phyloP scores from a whole-genome alignment of 208 protist species.

The Leishmania tropica region DNA sequence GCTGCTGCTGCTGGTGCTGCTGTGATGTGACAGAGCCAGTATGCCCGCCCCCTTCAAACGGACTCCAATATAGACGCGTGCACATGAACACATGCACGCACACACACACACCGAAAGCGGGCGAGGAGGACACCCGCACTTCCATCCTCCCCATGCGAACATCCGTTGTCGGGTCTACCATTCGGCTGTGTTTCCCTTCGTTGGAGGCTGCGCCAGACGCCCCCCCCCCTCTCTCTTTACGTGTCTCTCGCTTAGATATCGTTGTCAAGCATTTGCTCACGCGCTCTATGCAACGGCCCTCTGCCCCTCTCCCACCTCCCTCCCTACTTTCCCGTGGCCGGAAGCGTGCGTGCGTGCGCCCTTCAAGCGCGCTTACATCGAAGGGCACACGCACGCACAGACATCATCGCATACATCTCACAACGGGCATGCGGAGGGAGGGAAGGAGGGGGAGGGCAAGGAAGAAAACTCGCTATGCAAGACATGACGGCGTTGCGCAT shows the following conservation, averaged over 20 bases:
- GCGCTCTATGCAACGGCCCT: not conserved
- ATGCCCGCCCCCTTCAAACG: not conserved
- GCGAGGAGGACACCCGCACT: not conserved
- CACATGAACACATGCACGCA: not conserved
- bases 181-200: not conserved
- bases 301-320: not conserved
- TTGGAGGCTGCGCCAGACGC: no score
- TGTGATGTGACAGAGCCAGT: not conserved
- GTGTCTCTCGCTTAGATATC: not conserved
- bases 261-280: no score
- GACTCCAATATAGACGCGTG: not conserved
- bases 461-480: not conserved
- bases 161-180: not conserved
- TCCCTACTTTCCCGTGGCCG: not conserved
- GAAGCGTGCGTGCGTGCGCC: no score
- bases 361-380: no score
- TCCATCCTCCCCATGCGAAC: no score
- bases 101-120: not conserved
- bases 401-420: not conserved
- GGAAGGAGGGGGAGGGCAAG: not conserved
- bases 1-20: no score
- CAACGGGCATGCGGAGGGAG: not conserved
- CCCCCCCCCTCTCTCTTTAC: not conserved
- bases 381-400: not conserved
- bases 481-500: not conserved